Percentiles rank a stretch among this genome's conserved stretches.
Evolutionary conservation across 2,329 filamentous ascomycete species (phyloP).

Genomic region (Aspergillus quadricinctus): DNA sequence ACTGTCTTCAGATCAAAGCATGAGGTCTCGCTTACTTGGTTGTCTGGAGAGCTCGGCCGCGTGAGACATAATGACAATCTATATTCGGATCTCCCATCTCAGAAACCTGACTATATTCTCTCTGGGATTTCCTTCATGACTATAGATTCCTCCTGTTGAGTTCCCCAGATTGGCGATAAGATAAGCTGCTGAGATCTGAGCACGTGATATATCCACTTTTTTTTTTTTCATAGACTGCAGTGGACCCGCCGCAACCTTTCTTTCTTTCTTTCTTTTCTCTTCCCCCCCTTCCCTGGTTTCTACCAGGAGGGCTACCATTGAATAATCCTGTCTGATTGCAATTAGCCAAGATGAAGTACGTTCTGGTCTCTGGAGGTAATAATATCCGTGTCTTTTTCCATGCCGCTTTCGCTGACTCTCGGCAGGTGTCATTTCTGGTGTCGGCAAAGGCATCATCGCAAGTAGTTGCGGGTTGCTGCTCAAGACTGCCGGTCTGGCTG

Average conservation of each 20-base stretch:
- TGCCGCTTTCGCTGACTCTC: slow-evolving; percentile 5
- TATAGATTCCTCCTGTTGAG: neutral
- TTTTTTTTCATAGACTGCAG: slow-evolving; percentile 5
- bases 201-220: slow-evolving; percentile 1
- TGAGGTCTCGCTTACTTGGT: neutral
- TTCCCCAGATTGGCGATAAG: neutral
- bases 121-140: neutral
- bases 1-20: neutral
- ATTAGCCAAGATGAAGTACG: slow-evolving; percentile 66
- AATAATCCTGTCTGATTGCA: slow-evolving; percentile 1
- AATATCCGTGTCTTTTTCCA: slow-evolving; percentile 9
- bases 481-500: slow-evolving; percentile 25
- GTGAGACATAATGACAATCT: too few relatives aligned
- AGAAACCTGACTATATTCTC: neutral
- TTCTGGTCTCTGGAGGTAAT: slow-evolving; percentile 73
- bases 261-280: slow-evolving; percentile 13
- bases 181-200: neutral
- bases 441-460: slow-evolving; percentile 64
- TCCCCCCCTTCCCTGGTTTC: slow-evolving; percentile 15
- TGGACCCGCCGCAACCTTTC: neutral
- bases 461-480: slow-evolving; percentile 34
- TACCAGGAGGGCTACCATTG: slow-evolving; percentile 14
- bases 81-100: too few relatives aligned
- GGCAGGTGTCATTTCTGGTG: slow-evolving; percentile 46
- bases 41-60: too few relatives aligned